Conservation (phyloP, 179 eudicot species). For the Silene vulgaris region DNA sequence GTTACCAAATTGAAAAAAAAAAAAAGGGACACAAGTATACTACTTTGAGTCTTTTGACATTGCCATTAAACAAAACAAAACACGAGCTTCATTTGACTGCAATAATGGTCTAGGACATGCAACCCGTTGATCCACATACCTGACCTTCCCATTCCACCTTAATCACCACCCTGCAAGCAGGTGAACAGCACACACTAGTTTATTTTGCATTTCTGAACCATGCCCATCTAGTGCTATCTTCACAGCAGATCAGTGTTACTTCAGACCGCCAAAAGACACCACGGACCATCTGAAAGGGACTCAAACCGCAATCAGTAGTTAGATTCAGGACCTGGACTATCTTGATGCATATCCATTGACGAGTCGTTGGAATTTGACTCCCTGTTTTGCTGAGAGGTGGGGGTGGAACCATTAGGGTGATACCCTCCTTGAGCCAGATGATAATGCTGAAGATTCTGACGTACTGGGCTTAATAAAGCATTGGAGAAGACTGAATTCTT, state of each 20-base stretch:
- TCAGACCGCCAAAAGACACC: background rate
- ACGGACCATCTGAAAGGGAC: background rate
- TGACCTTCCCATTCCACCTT: slow-evolving; percentile 14
- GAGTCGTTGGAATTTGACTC: slow-evolving; percentile 61
- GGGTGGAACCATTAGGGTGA: slow-evolving; percentile 28
- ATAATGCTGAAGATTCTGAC: slow-evolving; percentile 68
- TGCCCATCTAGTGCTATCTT: too few relatives aligned
- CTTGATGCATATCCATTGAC: slow-evolving; percentile 84
- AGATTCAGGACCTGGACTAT: slow-evolving; percentile 67
- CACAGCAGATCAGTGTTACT: background rate
- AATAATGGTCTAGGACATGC: background rate
- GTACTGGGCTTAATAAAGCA: slow-evolving; percentile 80
- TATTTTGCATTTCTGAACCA: background rate
- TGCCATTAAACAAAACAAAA: slow-evolving; percentile 9
- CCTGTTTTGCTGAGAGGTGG: slow-evolving; percentile 30
- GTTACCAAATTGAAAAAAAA: background rate
- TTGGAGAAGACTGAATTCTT: slow-evolving; percentile 70
- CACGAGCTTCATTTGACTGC: slow-evolving; percentile 13
- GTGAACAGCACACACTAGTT: background rate
- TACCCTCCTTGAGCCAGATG: slow-evolving; percentile 54
- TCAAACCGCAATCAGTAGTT: slow-evolving; percentile 33
- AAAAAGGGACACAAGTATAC: background rate
- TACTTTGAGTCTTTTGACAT: background rate
- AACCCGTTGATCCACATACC: background rate
- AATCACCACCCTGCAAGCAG: slow-evolving; percentile 6